Evolutionary conservation across 805 yeast genomes (phyloP).

Genomic region (Candida xiaguanensis): DNA sequence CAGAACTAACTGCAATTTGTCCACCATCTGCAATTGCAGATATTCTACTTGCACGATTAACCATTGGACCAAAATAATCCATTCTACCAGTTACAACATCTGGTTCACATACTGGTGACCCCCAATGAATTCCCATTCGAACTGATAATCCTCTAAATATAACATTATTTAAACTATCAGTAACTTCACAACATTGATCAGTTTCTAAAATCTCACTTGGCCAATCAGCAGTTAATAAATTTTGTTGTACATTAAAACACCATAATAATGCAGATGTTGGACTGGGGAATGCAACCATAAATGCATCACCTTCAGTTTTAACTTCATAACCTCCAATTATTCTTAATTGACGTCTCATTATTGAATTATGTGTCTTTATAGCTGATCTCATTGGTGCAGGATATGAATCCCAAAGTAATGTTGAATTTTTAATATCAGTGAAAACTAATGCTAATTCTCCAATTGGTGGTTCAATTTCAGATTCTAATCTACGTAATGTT

Average conservation of each 20-base stretch:
- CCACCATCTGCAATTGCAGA: constrained; percentile 97
- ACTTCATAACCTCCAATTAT: constrained; percentile 97
- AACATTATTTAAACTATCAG: constrained; percentile 55
- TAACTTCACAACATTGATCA: constrained; percentile 77
- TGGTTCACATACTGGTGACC: constrained; percentile 91
- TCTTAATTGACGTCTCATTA: constrained; percentile 90
- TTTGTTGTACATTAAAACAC: constrained; percentile 92
- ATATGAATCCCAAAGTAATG: constrained; percentile 87
- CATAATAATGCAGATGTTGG: constrained; percentile 87
- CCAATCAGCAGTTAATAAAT: constrained; percentile 83
- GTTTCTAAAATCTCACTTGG: constrained; percentile 86
- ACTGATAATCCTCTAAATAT: constrained; percentile 89
- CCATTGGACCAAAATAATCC: constrained; percentile 99
- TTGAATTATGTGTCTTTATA: constrained; percentile 85
- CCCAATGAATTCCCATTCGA: constrained; percentile 99
- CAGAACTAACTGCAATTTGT: constrained; percentile 84
- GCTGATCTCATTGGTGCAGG: constrained; percentile 97
- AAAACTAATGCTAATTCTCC: constrained; percentile 95
- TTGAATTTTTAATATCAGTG: constrained; percentile 94
- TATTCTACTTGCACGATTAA: constrained; percentile 89
- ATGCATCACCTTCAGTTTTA: constrained; percentile 98
- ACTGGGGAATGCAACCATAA: constrained; percentile 94
- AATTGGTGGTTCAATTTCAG: constrained; percentile 90
- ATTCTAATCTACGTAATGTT: constrained; percentile 74
- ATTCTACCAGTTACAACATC: constrained; percentile 94